Evolutionary conservation across 164 flowering plant species (phyloP), one percentile per base, ranked within the genome.

Genomic region (Aristolochia californica): DNA sequence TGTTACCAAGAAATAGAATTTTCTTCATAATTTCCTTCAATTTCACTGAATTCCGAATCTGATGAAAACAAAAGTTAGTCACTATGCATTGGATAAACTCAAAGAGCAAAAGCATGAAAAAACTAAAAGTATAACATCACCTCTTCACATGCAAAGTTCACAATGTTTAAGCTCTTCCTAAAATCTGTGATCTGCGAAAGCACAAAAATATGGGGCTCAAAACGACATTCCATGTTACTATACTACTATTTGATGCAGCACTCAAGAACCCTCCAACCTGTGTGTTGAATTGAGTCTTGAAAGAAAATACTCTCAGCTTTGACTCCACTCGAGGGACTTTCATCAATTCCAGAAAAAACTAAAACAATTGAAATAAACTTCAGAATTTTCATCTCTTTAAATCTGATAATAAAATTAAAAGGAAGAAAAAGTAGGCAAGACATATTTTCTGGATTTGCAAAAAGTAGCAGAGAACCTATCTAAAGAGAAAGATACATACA

Each of bases 291-390:
- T 85, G 96, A 60, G 84, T 88, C 78, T 91, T 91, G 87, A 91
- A 91, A 56, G 84, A 72, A 74, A 91, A 91, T 43, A 91, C 95
- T 80, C 91, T 78, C 59, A 91, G 60, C 62, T 91, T 91, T 23
- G 96, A 88, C 66, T 88, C 96, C 63, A 86, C 93, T 22, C 98
- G 80, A 45, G 98, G 98, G 55, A 88, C 95, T 80, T 83, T 91
- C 98, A 88, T 91, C 69, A 88, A 70, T 82, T 91, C 96, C 83
- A 88, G 43, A 74, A 88, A 91, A 66, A 70, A 88, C 98, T 91
- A 72, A 63, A 75, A 71, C 48, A 56, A 12, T 40, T 4, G 28
- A 51, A n/a, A 51, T 22, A 51, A 51, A 51, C 23, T 11, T n/a
- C 20, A 40, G 28, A 24, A 3, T 11, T 34, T 15, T 23, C 40